Conservation (phyloP, 2,329 filamentous ascomycete genomes). For the Aspergillus bombycis region DNA sequence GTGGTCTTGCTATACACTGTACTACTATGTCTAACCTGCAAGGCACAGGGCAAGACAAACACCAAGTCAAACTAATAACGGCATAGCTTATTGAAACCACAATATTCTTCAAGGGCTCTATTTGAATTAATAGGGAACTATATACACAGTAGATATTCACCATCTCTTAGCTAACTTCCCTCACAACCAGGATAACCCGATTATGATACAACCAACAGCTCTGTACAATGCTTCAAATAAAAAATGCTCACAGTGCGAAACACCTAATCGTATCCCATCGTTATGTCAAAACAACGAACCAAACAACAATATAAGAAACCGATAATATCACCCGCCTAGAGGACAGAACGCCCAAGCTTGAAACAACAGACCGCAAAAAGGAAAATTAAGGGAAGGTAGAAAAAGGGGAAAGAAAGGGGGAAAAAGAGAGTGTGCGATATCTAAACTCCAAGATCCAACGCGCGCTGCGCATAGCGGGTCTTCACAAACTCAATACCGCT, state of each 20-base stretch:
- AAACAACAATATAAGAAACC: slow-evolving; percentile 18
- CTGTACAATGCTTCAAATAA: slow-evolving; percentile 9
- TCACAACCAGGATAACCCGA: background rate
- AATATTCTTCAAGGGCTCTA: background rate
- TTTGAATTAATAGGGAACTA: slow-evolving; percentile 6
- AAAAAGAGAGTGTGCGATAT: slow-evolving; percentile 12
- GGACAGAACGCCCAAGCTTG: slow-evolving; percentile 29
- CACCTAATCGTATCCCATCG: slow-evolving; percentile 37
- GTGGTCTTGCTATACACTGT: background rate
- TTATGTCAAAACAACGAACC: slow-evolving; percentile 29
- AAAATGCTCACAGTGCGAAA: slow-evolving; percentile 12
- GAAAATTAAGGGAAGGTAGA: slow-evolving; percentile 15
- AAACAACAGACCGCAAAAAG: slow-evolving; percentile 24
- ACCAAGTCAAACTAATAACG: background rate
- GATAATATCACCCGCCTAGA: slow-evolving; percentile 19
- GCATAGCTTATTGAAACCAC: background rate
- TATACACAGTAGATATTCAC: slow-evolving; percentile 8
- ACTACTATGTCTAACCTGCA: too few species aligned
- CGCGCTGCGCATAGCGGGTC: slow-evolving; percentile 37
- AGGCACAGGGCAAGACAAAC: too few species aligned
- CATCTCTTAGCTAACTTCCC: background rate
- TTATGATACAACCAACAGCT: slow-evolving; percentile 1
- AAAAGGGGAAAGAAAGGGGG: slow-evolving; percentile 11
- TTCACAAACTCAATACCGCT: slow-evolving; percentile 45
- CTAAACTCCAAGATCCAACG: slow-evolving; percentile 36